Base-by-base conservation (phyloP, 192 early-diverging fungal genomes). In the Linnemannia zychae region DNA sequence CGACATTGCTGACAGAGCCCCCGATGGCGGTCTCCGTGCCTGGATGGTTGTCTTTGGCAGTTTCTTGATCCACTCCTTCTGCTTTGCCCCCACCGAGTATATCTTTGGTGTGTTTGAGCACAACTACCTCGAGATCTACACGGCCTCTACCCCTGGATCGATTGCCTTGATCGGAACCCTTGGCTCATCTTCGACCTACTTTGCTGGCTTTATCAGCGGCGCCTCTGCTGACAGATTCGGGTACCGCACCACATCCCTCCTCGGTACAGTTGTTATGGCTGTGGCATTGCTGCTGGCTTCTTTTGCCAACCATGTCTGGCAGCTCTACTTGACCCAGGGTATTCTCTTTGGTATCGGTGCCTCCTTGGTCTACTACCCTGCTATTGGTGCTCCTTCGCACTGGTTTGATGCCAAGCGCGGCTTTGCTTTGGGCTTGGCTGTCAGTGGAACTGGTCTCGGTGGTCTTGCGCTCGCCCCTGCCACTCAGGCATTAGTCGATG, bases 381-480 rank as follows among this genome's bases (percentile, higher is more conserved):
- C 89, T 31, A 88, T 95, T 46, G 88, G 91, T 17, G 90, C 94
- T 6, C 89, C 93, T 5, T 77, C 91, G 6, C 93, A 96, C 77
- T 97, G 94, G 93, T 96, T 95, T 79, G 76, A 81, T 65, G 90
- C 90, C 74, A 77, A 89, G 47, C 89, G 94, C 7, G 93, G 93
- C 0, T 65, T 96, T 40, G 96, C 96, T 2, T 88, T 93, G 16
- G 96, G 95, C 16, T 67, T 96, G 46, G 93, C 95, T n/a, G 90
- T 95, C 44, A 88, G 94, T 17, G 96, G 95, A 0, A 89, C 92
- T 37, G 95, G 95, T 50, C 50, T 95, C 22, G 96, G 96, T 69
- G 95, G 95, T 5, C 79, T 97, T 52, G 89, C 86, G 65, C 87
- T 96, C 28, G 88, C 93, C 1, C 90, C 91, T 28, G 87, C 93